Evolutionary conservation across 1,284 basidiomycete species (phyloP).

Genomic region (Ganoderma sinense): DNA sequence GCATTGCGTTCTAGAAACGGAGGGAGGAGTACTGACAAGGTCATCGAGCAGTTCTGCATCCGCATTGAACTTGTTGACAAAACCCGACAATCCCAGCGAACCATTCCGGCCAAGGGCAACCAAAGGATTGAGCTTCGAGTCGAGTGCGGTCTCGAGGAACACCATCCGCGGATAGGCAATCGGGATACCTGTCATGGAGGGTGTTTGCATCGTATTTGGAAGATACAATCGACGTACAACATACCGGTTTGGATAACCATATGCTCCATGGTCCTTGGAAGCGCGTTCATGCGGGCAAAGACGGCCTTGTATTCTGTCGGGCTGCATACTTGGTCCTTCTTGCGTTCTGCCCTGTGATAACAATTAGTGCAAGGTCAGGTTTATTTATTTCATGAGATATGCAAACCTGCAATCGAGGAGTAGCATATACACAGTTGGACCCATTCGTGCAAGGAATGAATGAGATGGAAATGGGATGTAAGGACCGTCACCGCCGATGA

Average conservation of each 20-base stretch:
- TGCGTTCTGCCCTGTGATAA: slow-evolving; percentile 79
- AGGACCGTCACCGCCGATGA: slow-evolving; percentile 80
- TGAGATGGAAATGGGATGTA: slow-evolving; percentile 85
- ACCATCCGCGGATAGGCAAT: slow-evolving; percentile 95
- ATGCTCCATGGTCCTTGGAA: slow-evolving; percentile 80
- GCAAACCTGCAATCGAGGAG: slow-evolving; percentile 86
- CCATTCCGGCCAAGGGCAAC: slow-evolving; percentile 74
- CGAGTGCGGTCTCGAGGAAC: slow-evolving; percentile 82
- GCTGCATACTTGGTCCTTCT: slow-evolving; percentile 82
- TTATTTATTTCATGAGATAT: not conserved
- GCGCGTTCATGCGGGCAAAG: slow-evolving; percentile 63
- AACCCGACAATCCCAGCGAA: slow-evolving; percentile 73
- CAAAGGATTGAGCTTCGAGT: slow-evolving; percentile 85
- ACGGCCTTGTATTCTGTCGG: slow-evolving; percentile 73
- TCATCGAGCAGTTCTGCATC: slow-evolving; percentile 94
- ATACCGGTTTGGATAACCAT: slow-evolving; percentile 82
- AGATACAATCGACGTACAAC: slow-evolving; percentile 5
- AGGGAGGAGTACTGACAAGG: slow-evolving; percentile 56
- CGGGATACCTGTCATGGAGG: slow-evolving; percentile 60
- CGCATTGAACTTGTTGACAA: slow-evolving; percentile 93
- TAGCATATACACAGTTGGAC: slow-evolving; percentile 76
- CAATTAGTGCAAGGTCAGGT: slow-evolving; percentile 1
- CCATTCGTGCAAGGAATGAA: slow-evolving; percentile 78
- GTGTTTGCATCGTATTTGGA: not conserved
- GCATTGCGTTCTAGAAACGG: not conserved